Conservation (phyloP, 2,329 filamentous ascomycete species). For the Lachnellula arida region DNA sequence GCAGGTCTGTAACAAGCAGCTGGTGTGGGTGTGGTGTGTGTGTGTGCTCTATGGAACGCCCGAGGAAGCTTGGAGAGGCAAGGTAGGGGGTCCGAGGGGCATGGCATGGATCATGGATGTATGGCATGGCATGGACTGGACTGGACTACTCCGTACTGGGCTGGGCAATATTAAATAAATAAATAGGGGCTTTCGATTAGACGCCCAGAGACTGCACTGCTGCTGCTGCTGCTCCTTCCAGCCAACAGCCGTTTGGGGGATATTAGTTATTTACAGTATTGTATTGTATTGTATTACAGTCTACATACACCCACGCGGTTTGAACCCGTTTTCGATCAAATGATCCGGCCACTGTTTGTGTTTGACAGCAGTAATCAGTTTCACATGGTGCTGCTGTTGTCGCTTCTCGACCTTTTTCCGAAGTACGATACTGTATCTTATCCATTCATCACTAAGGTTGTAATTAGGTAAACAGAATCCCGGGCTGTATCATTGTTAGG, state of each 20-base stretch:
- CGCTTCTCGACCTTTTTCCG: too few relatives aligned
- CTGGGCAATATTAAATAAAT: not conserved
- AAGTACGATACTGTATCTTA: too few relatives aligned
- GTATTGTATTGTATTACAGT: too few relatives aligned
- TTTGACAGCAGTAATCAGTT: too few relatives aligned
- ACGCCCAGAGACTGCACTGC: not conserved
- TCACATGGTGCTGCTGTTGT: too few relatives aligned
- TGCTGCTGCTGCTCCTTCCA: not conserved
- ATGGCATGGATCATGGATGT: too few relatives aligned
- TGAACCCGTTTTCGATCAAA: too few relatives aligned
- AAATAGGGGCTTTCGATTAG: not conserved
- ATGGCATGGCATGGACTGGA: not conserved
- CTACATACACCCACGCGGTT: too few relatives aligned
- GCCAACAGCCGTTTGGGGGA: not conserved
- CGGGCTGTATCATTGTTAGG: too few relatives aligned
- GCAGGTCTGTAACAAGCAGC: slow-evolving; percentile 34
- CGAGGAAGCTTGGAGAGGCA: slow-evolving; percentile 28
- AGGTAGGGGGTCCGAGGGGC: not conserved
- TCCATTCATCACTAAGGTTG: too few relatives aligned
- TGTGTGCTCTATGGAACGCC: slow-evolving; percentile 26
- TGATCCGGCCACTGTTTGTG: too few relatives aligned
- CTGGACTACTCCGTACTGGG: not conserved
- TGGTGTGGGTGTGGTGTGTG: not conserved
- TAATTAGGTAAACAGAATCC: too few relatives aligned
- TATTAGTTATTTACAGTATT: not conserved